Evolutionary conservation across 208 protist species (phyloP).

Genomic region (Angomonas desouzai): DNA sequence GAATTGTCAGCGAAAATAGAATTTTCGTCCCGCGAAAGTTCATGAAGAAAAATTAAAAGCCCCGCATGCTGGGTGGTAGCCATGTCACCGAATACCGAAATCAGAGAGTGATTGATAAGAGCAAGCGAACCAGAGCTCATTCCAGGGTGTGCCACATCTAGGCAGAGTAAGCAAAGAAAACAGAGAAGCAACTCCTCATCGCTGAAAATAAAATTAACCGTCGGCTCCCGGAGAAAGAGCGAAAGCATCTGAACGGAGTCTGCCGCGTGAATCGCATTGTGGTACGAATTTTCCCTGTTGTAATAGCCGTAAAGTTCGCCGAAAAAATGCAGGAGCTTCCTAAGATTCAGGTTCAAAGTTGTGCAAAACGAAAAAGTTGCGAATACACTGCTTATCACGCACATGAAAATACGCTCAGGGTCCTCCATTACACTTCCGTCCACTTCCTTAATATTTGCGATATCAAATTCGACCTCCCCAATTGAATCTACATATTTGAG

Average conservation of each 20-base stretch:
- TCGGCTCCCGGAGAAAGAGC: conserved; percentile 69
- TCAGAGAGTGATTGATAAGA: conserved; percentile 61
- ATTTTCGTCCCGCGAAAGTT: conserved; percentile 43
- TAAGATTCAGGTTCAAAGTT: conserved; percentile 36
- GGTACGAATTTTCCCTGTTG: conserved; percentile 60
- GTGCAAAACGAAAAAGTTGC: conserved; percentile 77
- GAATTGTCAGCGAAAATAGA: conserved; percentile 32
- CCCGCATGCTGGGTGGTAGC: conserved; percentile 41
- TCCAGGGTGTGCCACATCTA: conserved; percentile 82
- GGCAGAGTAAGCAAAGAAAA: conserved; percentile 62
- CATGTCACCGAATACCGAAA: conserved; percentile 68
- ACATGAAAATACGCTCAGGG: conserved; percentile 73
- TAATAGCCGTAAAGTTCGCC: conserved; percentile 52
- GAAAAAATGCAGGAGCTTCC: conserved; percentile 69
- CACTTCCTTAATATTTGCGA: conserved; percentile 51
- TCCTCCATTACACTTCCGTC: conserved; percentile 75
- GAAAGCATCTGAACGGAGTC: conserved; percentile 85
- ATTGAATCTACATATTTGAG: conserved; percentile 79
- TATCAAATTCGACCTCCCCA: conserved; percentile 74
- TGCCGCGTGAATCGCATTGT: conserved; percentile 75
- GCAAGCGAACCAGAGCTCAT: conserved; percentile 68
- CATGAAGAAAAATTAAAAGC: conserved; percentile 46
- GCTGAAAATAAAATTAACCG: conserved; percentile 68
- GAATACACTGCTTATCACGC: conserved; percentile 76
- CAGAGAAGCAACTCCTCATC: conserved; percentile 81